Evolutionary conservation across 2,329 filamentous ascomycete genomes (phyloP), one percentile per base, ranked within the genome.

Genomic region (Penicillium sp.): DNA sequence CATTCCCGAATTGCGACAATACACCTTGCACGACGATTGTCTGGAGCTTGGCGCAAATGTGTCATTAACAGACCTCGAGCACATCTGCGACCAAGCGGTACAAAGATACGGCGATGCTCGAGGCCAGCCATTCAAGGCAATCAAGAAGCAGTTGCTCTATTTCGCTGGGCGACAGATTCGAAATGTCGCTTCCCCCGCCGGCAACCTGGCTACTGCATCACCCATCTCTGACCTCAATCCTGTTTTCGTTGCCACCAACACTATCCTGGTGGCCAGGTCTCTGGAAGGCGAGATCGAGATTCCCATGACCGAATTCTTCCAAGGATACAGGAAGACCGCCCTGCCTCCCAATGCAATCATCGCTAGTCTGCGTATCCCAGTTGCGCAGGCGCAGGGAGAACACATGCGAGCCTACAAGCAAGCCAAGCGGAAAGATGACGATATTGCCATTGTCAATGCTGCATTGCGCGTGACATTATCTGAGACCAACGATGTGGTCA

Each of bases 181-280:
- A 60, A 99, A 97, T 63, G 92, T 96, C n/a, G 93, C 92, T 27
- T 96, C 93, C 0, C 92, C 91, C 0, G 93, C 93, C 0, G 93
- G 93, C 36, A 99, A 97, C 63, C 72, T 99, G 28, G 91, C 87
- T 1, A 99, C 93, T 0, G 93, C 93, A 0, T 95, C 90, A 19
- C 93, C 93, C 0, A 99, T 97, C 38, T 96, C 92, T 0, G 93
- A 99, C 74, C 73, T 99, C 37, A 99, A 97, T 63, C 93, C 93
- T 0, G 89, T 96, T 0, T 84, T 99, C 42, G 87, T 96, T 67
- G 91, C 89, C 3, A 87, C 89, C 1, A 89, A 92, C 57, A 87
- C 89, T 1, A 83, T 86, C 0, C 72, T 97, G 4, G 77, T 96
- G 16, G 89, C 91, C 4, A 93, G 87, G 66, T 91, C 88, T 0